phyloP scores from a whole-genome alignment of 768 basidiomycete genomes.

The Collybia sordida region DNA sequence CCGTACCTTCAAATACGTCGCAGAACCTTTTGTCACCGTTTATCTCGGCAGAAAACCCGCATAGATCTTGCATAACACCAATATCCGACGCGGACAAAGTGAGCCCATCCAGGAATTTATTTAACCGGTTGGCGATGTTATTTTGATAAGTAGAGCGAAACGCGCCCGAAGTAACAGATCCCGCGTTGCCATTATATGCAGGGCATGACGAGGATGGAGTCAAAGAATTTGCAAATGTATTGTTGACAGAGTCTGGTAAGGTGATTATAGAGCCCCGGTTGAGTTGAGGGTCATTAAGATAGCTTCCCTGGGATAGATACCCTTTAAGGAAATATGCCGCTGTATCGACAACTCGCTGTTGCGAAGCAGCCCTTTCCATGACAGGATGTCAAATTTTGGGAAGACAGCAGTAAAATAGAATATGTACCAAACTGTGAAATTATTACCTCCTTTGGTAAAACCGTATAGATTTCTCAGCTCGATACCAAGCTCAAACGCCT shows the following conservation, averaged over 20 bases:
- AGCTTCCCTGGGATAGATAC: constrained; percentile 43
- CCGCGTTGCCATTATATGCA: constrained; percentile 29
- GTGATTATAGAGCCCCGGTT: constrained; percentile 35
- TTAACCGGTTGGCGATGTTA: constrained; percentile 32
- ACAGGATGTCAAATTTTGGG: background rate
- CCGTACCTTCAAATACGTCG: constrained; percentile 34
- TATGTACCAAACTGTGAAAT: constrained; percentile 40
- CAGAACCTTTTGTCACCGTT: constrained; percentile 40
- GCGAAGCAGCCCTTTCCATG: constrained; percentile 34
- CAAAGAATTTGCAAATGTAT: constrained; percentile 41
- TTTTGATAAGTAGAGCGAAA: constrained; percentile 33
- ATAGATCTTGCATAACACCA: constrained; percentile 43
- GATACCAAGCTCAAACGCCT: constrained; percentile 40
- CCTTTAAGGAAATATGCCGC: constrained; percentile 38
- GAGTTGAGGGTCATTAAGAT: constrained; percentile 21
- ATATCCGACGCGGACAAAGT: constrained; percentile 31
- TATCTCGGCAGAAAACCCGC: constrained; percentile 38
- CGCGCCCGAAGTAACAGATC: constrained; percentile 19
- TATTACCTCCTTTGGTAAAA: constrained; percentile 37
- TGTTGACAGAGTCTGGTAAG: constrained; percentile 40
- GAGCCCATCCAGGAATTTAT: constrained; percentile 34
- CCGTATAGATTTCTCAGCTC: constrained; percentile 37
- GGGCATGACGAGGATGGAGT: constrained; percentile 41
- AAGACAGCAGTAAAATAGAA: background rate
- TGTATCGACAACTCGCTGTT: constrained; percentile 43